Evolutionary conservation across 768 basidiomycete species (phyloP), one percentile per base, ranked within the genome.

Genomic region (Pleurotus tuber-regium): DNA sequence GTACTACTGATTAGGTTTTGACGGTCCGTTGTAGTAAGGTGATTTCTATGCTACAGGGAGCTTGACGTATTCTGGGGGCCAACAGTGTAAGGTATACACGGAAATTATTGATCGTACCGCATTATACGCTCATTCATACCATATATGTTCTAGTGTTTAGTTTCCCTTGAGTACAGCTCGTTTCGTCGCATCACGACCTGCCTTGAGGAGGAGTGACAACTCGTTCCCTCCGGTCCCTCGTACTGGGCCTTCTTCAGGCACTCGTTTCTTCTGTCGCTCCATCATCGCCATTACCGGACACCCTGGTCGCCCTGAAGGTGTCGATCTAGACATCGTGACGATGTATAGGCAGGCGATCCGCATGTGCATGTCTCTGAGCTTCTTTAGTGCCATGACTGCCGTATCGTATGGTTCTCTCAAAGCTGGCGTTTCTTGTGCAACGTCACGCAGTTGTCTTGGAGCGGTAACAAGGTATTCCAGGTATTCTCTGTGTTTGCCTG

Each of bases 211-310:
- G 9, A 79, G 67, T 10, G 91, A 82, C 18, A 98, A 71, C 31
- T 86, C 83, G 55, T 87, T 97, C 2, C 96, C 96, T 25, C 96
- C 96, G 1, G 96, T 98, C 2, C 96, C 96, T 33, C 83, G 79
- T 12, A 82, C 78, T 18, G 78, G 83, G 0, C 80, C 79, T 43
- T 75, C 57, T 26, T 41, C 40, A 18, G 31, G 39, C 14, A 59
- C 64, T 28, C 71, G 70, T 41, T 67, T 68, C 33, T 65, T 67
- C 47, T 78, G 70, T 51, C 71, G 69, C 49, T 68, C 68, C 65
- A 78, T 77, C 80, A 78, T 84, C 26, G 75, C 79, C 57, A 73
- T 73, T 54, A 79, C 75, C 23, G 76, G 85, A 59, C 77, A 82
- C 26, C 73, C 77, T 9, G 63, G 66, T 36, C 70, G 69, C 54